Evolutionary conservation across 78 protist species (phyloP).

Genomic region (Dictyostelium purpureum): DNA sequence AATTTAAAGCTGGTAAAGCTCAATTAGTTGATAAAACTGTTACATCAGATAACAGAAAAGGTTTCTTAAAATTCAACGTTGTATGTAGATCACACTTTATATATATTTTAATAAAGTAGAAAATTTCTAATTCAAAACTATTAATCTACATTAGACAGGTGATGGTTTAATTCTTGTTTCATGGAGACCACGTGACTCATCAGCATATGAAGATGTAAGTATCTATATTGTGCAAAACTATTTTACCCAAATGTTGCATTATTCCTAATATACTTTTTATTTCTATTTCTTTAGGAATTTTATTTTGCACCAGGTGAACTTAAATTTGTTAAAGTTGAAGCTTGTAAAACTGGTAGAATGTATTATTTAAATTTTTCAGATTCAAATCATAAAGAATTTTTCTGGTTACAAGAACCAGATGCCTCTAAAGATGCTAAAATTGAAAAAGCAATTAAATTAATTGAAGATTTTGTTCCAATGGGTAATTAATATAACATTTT

Average conservation of each 20-base stretch:
- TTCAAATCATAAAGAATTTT: conserved; percentile 45
- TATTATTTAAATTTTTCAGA: conserved; percentile 53
- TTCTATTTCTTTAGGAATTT: conserved; percentile 1
- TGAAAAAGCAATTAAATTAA: conserved; percentile 25
- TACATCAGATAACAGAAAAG: conserved; percentile 30
- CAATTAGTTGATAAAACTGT: conserved; percentile 16
- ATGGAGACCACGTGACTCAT: conserved; percentile 49
- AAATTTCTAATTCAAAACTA: neutral
- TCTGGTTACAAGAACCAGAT: conserved; percentile 65
- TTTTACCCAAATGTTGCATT: neutral
- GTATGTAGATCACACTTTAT: conserved; percentile 32
- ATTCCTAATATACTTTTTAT: neutral
- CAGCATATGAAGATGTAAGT: conserved; percentile 37
- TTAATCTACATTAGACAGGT: neutral
- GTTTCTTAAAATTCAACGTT: conserved; percentile 25
- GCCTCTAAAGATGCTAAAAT: conserved; percentile 17
- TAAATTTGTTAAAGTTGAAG: conserved; percentile 7
- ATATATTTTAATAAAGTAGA: neutral
- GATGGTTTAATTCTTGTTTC: conserved; percentile 41
- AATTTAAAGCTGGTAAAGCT: conserved; percentile 74
- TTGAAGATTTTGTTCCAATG: conserved; percentile 36
- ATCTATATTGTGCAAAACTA: too few species aligned
- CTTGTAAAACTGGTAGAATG: conserved; percentile 53
- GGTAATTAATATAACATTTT: neutral
- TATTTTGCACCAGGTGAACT: conserved; percentile 69